Base-by-base conservation (phyloP, 1,139 yeast genomes). In the Kodamaea alishanica region DNA sequence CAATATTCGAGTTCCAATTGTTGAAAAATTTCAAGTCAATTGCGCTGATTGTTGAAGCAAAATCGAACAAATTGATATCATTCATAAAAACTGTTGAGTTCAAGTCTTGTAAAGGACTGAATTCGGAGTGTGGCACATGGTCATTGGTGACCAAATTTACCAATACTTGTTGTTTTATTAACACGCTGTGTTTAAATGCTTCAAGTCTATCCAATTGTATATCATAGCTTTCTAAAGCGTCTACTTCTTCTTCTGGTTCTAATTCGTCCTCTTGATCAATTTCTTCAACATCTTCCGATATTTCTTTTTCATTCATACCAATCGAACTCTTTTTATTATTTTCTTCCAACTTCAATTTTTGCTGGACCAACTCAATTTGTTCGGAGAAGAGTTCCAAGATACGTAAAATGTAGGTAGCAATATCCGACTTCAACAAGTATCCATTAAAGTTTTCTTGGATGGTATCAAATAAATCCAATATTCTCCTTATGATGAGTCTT, bases 1-100 rank as follows among this genome's bases (percentile, higher is more conserved):
- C 77, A 28, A 65, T 54, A 45, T 83, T 76, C 3, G 96, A 89
- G 39, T 87, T 82, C 97, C 97, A 90, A 8, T 64, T 58, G 24
- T 59, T 60, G 53, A 73, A 75, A 52, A 79, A 84, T 38, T 68
- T 70, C 45, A 78, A 58, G 51, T 81, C 84, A 34, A 84, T 76
- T 11, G 69, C 58, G 45, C 77, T 78, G 31, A 84, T 71, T 38
- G 77, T 75, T n/a, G 63, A 55, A 0, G 85, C 80, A 32, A 84
- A 61, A 8, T 66, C 70, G 6, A 72, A 62, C 26, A 79, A 54
- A 47, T 79, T 76, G 22, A 73, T 45, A 22, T 65, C 62, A 30
- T 64, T 53, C 50, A 70, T 62, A 40, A 84, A 60, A 36, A 74
- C 51, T 8, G 47, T 43, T 3, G 70, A 58, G 46, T 54, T 61